Conservation (phyloP, 2,329 filamentous ascomycete species). For the Aspergillus sp. region DNA sequence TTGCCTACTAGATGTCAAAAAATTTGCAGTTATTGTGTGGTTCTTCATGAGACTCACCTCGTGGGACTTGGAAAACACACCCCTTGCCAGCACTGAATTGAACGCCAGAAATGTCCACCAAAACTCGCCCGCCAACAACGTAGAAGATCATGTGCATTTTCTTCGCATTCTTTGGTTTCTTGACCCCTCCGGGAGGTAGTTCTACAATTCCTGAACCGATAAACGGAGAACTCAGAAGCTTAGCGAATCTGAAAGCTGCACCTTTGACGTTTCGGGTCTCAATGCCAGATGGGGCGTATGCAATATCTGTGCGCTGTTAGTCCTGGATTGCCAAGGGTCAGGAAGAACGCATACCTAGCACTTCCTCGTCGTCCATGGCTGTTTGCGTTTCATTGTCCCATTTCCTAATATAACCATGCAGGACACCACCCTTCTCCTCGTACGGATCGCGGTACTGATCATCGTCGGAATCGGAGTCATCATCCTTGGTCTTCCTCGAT, state of each 20-base stretch:
- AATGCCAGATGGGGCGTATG: conserved; percentile 59
- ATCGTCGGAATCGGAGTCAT: conserved; percentile 41
- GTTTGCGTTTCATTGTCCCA: conserved; percentile 44
- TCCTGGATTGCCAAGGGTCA: neutral
- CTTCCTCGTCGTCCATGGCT: conserved; percentile 40
- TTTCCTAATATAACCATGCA: conserved; percentile 45
- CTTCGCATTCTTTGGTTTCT: conserved; percentile 86
- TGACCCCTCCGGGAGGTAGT: conserved; percentile 76
- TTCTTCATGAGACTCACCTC: conserved; percentile 64
- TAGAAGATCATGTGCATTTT: conserved; percentile 99
- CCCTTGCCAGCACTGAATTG: conserved; percentile 80
- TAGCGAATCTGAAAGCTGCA: conserved; percentile 82
- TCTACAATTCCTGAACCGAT: conserved; percentile 90
- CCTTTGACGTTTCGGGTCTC: conserved; percentile 58
- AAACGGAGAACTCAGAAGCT: conserved; percentile 79
- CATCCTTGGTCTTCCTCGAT: conserved; percentile 37
- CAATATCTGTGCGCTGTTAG: conserved; percentile 50
- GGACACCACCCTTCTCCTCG: conserved; percentile 45
- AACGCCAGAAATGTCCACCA: conserved; percentile 62
- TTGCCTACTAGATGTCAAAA: conserved; percentile 64
- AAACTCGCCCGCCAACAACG: conserved; percentile 77
- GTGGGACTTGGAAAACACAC: conserved; percentile 90
- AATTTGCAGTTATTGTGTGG: neutral
- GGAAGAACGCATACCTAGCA: conserved; percentile 33
- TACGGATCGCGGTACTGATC: conserved; percentile 42